Conservation (phyloP, 169 alveolate genomes). For the Plasmodium gallinaceum region DNA sequence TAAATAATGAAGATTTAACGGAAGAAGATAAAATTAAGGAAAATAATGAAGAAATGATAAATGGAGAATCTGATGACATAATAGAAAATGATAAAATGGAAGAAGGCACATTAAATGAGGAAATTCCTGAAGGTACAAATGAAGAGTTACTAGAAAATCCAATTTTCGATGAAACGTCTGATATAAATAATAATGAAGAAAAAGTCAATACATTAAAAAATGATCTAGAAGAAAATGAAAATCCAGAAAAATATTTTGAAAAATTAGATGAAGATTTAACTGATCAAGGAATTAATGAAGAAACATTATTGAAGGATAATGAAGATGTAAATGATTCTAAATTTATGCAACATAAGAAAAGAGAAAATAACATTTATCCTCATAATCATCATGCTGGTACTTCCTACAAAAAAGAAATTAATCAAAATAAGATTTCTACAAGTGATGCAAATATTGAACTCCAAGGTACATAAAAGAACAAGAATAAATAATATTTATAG, state of each 20-base stretch:
- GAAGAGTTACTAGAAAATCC: slow-evolving; percentile 23
- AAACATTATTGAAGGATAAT: slow-evolving; percentile 35
- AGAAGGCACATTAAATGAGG: not conserved
- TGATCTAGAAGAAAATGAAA: not conserved
- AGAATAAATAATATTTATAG: not conserved
- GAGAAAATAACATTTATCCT: slow-evolving; percentile 38
- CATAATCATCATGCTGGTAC: slow-evolving; percentile 24
- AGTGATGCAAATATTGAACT: not conserved
- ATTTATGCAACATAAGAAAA: slow-evolving; percentile 39
- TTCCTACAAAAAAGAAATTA: slow-evolving; percentile 1
- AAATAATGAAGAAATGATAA: not conserved
- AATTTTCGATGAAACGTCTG: slow-evolving; percentile 1
- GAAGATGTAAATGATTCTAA: slow-evolving; percentile 1
- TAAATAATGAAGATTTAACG: not conserved
- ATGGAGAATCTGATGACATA: not conserved
- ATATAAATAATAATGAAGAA: not conserved
- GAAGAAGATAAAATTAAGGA: not conserved
- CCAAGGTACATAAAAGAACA: not conserved
- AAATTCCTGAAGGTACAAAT: not conserved
- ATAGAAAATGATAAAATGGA: not conserved
- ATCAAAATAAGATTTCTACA: not conserved
- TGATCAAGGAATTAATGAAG: slow-evolving; percentile 59
- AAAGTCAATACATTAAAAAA: not conserved
- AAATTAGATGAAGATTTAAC: not conserved
- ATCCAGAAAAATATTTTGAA: not conserved